phyloP scores from a whole-genome alignment of 768 basidiomycete species.

The Favolaschia claudopus region DNA sequence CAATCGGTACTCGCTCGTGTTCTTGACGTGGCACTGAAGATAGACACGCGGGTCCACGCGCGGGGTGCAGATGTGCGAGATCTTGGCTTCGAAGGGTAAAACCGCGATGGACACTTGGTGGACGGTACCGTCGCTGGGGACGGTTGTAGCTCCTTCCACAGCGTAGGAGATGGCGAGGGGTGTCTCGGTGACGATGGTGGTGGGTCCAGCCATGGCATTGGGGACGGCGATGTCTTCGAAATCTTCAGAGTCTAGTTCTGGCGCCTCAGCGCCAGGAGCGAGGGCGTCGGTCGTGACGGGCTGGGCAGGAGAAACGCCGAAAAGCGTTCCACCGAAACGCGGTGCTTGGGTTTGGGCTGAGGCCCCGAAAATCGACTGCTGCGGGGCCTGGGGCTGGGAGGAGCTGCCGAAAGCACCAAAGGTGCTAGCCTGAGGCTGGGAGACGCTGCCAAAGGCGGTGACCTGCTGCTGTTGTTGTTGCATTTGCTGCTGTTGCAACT shows the following conservation, averaged over 20 bases:
- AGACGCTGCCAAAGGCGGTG: not conserved
- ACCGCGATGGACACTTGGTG: slow-evolving; percentile 63
- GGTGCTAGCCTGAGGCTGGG: no score
- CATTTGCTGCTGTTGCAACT: slow-evolving; percentile 20
- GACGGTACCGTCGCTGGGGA: slow-evolving; percentile 61
- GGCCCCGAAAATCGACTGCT: not conserved
- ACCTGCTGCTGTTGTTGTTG: not conserved
- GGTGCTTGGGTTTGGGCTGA: not conserved
- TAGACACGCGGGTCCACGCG: slow-evolving; percentile 57
- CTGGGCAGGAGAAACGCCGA: not conserved
- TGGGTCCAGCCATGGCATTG: slow-evolving; percentile 39
- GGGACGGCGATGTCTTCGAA: slow-evolving; percentile 41
- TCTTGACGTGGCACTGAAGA: slow-evolving; percentile 61
- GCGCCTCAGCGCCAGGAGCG: not conserved
- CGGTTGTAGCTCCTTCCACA: slow-evolving; percentile 56
- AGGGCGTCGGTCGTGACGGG: not conserved
- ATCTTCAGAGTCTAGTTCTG: slow-evolving; percentile 26
- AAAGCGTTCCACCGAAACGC: not conserved
- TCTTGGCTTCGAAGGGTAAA: slow-evolving; percentile 52
- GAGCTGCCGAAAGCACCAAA: not conserved
- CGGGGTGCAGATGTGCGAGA: slow-evolving; percentile 59
- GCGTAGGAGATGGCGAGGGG: slow-evolving; percentile 60
- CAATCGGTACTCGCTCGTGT: slow-evolving; percentile 63
- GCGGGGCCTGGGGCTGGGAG: not conserved
- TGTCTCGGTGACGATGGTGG: slow-evolving; percentile 57